These are phyloP conservation scores for Biscogniauxia marginata DNA, from an alignment of 2,329 filamentous ascomycete species.

Conservation along the genomic window DNA sequence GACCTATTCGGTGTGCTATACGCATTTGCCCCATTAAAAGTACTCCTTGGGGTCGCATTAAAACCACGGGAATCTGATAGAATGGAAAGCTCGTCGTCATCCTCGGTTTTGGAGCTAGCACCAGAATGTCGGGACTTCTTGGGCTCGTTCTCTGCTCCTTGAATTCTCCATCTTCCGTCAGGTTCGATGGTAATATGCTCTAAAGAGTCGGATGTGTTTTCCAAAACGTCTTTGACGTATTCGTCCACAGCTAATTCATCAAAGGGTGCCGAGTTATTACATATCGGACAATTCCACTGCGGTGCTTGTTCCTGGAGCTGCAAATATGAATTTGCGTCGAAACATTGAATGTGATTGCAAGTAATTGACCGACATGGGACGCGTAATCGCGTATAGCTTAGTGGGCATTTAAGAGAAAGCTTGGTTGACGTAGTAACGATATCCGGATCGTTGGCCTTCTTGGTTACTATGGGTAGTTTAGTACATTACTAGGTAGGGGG, in stretches of 20 bases:
- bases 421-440: constrained; percentile 86
- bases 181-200: constrained; percentile 92
- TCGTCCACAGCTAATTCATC: constrained; percentile 84
- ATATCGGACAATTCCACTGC: constrained; percentile 95
- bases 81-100: constrained; percentile 52
- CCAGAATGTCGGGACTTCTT: constrained; percentile 25
- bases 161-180: constrained; percentile 69
- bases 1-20: constrained; percentile 23
- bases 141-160: constrained; percentile 34
- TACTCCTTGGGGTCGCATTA: constrained; percentile 37
- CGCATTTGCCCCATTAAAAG: constrained; percentile 21
- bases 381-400: constrained; percentile 80
- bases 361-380: constrained; percentile 75
- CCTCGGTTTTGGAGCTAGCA: constrained; percentile 33
- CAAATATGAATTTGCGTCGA: constrained; percentile 88
- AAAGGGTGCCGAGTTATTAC: constrained; percentile 79
- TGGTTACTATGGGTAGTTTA: constrained; percentile 59
- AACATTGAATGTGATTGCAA: constrained; percentile 91
- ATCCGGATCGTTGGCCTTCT: constrained; percentile 80
- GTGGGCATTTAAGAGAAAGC: constrained; percentile 87
- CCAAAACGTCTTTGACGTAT: constrained; percentile 83
- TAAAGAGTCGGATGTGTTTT: constrained; percentile 64
- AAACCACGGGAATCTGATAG: constrained; percentile 42
- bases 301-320: constrained; percentile 94
- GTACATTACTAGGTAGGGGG: constrained; percentile 1